Conservation (phyloP, 345 rosid species). For the Hibiscus mutabilis region DNA sequence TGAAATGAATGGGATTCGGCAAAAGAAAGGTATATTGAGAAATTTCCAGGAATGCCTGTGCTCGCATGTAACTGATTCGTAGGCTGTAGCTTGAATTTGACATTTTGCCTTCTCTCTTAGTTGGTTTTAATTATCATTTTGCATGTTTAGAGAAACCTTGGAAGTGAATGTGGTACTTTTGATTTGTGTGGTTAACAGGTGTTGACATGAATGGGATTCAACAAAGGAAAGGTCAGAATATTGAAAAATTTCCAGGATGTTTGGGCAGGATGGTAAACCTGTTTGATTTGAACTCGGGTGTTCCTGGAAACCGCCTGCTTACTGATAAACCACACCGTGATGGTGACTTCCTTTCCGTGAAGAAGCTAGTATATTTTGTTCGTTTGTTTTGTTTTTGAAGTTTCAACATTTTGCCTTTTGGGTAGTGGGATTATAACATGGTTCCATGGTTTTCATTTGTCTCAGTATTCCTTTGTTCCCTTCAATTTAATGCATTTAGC, state of each 20-base stretch:
- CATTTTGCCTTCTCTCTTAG: neutral
- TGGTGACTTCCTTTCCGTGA: conserved; percentile 36
- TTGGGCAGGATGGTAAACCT: conserved; percentile 49
- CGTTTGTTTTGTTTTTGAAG: conserved; percentile 1
- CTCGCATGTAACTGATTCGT: neutral
- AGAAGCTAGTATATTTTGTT: neutral
- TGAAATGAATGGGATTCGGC: conserved; percentile 54
- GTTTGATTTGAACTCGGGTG: conserved; percentile 57
- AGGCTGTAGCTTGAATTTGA: neutral
- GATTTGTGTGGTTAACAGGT: conserved; percentile 31
- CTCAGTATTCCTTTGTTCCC: no score
- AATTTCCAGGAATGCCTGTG: conserved; percentile 40
- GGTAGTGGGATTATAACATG: neutral
- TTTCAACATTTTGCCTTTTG: neutral
- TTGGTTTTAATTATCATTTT: neutral
- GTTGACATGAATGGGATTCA: conserved; percentile 53
- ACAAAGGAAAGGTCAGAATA: conserved; percentile 38
- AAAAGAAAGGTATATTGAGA: conserved; percentile 43
- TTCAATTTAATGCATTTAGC: no score
- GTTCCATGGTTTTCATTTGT: neutral
- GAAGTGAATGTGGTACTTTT: conserved; percentile 2
- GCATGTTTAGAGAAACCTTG: neutral
- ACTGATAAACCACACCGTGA: conserved; percentile 48
- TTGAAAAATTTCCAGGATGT: conserved; percentile 65
- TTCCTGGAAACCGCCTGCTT: conserved; percentile 39